A percentile compares a stretch with the other conserved stretches of the same genome.
Conservation (phyloP, 495 filamentous ascomycete species). For the Penicillium diatomitis region DNA sequence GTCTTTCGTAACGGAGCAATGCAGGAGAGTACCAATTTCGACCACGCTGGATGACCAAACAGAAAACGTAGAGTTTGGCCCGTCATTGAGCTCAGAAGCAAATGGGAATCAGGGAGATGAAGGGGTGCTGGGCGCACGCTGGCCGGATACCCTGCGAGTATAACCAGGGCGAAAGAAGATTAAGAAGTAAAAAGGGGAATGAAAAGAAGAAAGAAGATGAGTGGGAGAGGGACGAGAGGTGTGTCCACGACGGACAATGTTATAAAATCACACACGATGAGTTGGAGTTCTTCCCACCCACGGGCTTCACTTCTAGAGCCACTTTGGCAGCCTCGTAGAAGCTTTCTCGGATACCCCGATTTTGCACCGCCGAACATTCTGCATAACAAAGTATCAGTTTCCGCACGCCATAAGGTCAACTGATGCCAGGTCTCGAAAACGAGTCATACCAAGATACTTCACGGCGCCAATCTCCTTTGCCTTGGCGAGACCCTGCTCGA, state of each 20-base stretch:
- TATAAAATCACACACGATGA: slow-evolving; percentile 29
- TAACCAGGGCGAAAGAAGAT: too few relatives aligned
- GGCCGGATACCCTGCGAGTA: not conserved
- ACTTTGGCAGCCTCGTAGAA: slow-evolving; percentile 97
- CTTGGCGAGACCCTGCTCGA: slow-evolving; percentile 87
- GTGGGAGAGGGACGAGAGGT: not conserved
- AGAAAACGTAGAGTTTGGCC: too few relatives aligned
- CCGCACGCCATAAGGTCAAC: too few relatives aligned
- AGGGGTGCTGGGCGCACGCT: not conserved
- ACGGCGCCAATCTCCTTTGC: slow-evolving; percentile 81
- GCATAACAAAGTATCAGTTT: not conserved
- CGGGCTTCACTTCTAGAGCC: slow-evolving; percentile 75
- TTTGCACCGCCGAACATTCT: slow-evolving; percentile 97
- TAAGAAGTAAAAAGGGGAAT: too few relatives aligned
- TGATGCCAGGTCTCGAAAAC: too few relatives aligned
- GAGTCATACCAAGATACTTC: slow-evolving; percentile 67
- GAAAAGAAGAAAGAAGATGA: not conserved
- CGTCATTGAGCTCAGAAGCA: slow-evolving; percentile 1
- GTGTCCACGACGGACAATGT: not conserved
- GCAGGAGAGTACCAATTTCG: slow-evolving; percentile 4
- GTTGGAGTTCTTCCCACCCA: slow-evolving; percentile 25
- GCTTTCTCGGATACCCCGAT: slow-evolving; percentile 93
- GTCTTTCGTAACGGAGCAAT: slow-evolving; percentile 11
- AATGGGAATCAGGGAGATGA: not conserved
- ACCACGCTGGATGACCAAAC: too few relatives aligned